Percentiles rank a stretch among this genome's conserved stretches.
phyloP scores from a whole-genome alignment of 768 basidiomycete species.

The Leccinum boreale region DNA sequence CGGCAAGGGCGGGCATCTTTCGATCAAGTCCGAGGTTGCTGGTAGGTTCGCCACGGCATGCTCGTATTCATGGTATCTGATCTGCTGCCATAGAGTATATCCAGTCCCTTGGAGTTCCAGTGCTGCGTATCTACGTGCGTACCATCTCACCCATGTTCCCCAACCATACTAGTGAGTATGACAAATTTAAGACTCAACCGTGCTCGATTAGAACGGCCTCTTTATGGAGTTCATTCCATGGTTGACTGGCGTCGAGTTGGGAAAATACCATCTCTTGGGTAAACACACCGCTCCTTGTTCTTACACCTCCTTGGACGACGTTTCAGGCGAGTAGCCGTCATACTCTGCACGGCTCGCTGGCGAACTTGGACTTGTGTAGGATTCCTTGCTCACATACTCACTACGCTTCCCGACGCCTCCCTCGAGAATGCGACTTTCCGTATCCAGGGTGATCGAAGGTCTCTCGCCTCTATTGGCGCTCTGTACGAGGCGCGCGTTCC shows the following conservation, averaged over 20 bases:
- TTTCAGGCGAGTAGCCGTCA: slow-evolving; percentile 28
- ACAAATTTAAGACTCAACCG: neutral
- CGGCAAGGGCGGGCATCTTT: slow-evolving; percentile 23
- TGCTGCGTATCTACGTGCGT: slow-evolving; percentile 32
- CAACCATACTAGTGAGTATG: neutral
- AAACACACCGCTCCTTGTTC: slow-evolving; percentile 31
- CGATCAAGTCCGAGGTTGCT: slow-evolving; percentile 28
- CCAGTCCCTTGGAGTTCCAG: slow-evolving; percentile 29
- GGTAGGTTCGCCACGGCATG: slow-evolving; percentile 11
- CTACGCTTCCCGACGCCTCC: slow-evolving; percentile 23
- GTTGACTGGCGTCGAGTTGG: slow-evolving; percentile 25
- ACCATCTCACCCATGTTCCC: too few relatives aligned
- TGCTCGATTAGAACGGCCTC: slow-evolving; percentile 29
- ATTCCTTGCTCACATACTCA: slow-evolving; percentile 35
- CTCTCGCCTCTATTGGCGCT: slow-evolving; percentile 24
- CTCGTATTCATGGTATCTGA: neutral
- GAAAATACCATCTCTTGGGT: slow-evolving; percentile 33
- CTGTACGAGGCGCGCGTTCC: slow-evolving; percentile 24
- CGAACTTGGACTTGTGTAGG: slow-evolving; percentile 20
- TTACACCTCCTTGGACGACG: slow-evolving; percentile 32
- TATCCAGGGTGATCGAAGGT: slow-evolving; percentile 33
- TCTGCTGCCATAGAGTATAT: slow-evolving; percentile 22
- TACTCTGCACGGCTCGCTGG: neutral
- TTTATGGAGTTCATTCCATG: slow-evolving; percentile 32
- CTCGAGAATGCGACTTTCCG: slow-evolving; percentile 33